Conservation (phyloP, 2,329 filamentous ascomycete species). For the Phaeosphaeriaceae sp. region DNA sequence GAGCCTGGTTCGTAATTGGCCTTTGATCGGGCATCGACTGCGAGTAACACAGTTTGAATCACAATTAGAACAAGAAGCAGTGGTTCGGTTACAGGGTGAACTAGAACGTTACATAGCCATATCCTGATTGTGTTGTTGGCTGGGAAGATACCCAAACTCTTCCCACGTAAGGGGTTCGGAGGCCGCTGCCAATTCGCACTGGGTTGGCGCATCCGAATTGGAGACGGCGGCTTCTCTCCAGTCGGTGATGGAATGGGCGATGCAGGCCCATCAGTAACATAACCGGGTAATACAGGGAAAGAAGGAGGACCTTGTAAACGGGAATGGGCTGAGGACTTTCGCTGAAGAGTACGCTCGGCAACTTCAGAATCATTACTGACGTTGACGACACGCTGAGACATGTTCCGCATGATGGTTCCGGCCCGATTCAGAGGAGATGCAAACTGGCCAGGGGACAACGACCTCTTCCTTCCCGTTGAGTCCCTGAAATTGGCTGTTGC, state of each 20-base stretch:
- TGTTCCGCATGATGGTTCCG: conserved; percentile 64
- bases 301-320: conserved; percentile 60
- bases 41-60: conserved; percentile 84
- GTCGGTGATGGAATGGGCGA: conserved; percentile 35
- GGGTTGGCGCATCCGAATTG: conserved; percentile 24
- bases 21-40: conserved; percentile 77
- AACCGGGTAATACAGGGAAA: conserved; percentile 60
- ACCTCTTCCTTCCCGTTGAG: conserved; percentile 55
- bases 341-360: conserved; percentile 72
- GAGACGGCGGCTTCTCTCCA: conserved; percentile 49
- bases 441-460: conserved; percentile 53
- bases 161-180: conserved; percentile 83
- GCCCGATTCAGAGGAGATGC: conserved; percentile 58
- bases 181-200: conserved; percentile 53
- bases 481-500: conserved; percentile 33
- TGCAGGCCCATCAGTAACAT: conserved; percentile 52
- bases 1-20: conserved; percentile 64
- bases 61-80: conserved; percentile 86
- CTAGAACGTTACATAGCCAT: conserved; percentile 79
- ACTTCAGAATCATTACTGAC: conserved; percentile 90
- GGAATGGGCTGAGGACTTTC: conserved; percentile 64
- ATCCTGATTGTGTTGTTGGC: conserved; percentile 77
- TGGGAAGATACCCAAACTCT: conserved; percentile 82
- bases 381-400: conserved; percentile 98
- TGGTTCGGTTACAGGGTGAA: conserved; percentile 86